Base-by-base conservation (phyloP, 2,329 filamentous ascomycete genomes). In the Gnomoniopsis sp. region DNA sequence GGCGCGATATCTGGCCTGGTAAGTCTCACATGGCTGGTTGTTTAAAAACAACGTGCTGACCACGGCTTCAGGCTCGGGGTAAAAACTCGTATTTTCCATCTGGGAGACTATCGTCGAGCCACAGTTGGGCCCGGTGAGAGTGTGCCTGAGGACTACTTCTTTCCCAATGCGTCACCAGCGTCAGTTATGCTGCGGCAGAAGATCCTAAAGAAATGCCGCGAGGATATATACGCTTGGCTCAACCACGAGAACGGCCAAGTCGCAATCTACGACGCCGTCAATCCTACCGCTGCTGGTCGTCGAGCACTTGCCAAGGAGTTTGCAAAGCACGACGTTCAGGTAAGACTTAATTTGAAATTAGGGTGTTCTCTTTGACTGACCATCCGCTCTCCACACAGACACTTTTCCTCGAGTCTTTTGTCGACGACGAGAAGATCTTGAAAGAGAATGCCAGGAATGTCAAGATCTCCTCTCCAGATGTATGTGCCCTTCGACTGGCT, bases 211-310 rank as follows among this genome's bases (percentile, higher is more conserved):
- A 96, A 96, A 72, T 99, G 95, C 67, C 87, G 95, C 60, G 93
- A 98, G 71, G 95, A 99, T 69, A 97, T 99, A 58, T 96, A 97
- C 70, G 88, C 89, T 57, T 99, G 96, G 80, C 78, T 99, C 48
- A 96, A 98, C 68, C 90, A 97, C 66, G 95, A 98, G 69, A 98
- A 98, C 67, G 95, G 95, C 14, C 95, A 99, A 71, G 93, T 99
- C 57, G 95, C 95, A 57, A 98, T 99, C 61, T 99, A 98, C 71
- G 95, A 99, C 74, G 95, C 96, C 30, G 96, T 99, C 19, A 99
- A 99, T 68, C 93, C 93, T 4, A 88, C 95, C 21, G 87, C 91
- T 21, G 86, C 84, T 59, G 93, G 92, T 17, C 86, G 95, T 49
- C 85, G 88, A 57, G 89, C 91, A 12, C 79, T 99, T 19, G 93